Conservation (phyloP, 768 basidiomycete genomes). For the Russula earlei region DNA sequence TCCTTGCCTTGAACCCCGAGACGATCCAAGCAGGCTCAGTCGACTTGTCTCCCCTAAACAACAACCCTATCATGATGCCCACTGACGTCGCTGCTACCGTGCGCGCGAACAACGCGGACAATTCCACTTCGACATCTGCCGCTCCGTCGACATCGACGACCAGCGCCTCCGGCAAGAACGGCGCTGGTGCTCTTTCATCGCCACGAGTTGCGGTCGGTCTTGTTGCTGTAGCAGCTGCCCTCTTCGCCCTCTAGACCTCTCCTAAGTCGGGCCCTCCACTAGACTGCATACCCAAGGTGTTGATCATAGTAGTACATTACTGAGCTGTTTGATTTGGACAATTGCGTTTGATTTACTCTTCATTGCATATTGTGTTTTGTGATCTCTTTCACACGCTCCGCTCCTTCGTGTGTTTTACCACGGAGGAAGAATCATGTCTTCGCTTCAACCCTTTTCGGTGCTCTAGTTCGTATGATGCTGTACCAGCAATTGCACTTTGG, state of each 20-base stretch:
- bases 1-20: slow-evolving; percentile 44
- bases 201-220: slow-evolving; percentile 42
- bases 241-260: slow-evolving; percentile 33
- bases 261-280: neutral
- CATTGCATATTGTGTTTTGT: slow-evolving; percentile 12
- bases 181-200: slow-evolving; percentile 39
- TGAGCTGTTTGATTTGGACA: slow-evolving; percentile 12
- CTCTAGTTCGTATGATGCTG: neutral
- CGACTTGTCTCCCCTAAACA: slow-evolving; percentile 35
- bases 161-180: slow-evolving; percentile 30
- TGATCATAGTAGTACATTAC: slow-evolving; percentile 1
- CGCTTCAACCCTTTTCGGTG: neutral
- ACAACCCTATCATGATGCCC: slow-evolving; percentile 48
- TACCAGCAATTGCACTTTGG: neutral
- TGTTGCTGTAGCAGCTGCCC: slow-evolving; percentile 39
- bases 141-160: slow-evolving; percentile 21
- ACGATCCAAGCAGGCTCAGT: slow-evolving; percentile 41
- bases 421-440: slow-evolving; percentile 12
- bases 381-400: slow-evolving; percentile 1
- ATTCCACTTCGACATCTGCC: slow-evolving; percentile 18
- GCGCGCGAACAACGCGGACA: slow-evolving; percentile 22
- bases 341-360: neutral
- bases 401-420: neutral
- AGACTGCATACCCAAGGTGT: slow-evolving; percentile 3
- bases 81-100: slow-evolving; percentile 43